These are phyloP conservation scores for Mercurialis annua DNA, from an alignment of 345 rosid species.

Conservation along the genomic window DNA sequence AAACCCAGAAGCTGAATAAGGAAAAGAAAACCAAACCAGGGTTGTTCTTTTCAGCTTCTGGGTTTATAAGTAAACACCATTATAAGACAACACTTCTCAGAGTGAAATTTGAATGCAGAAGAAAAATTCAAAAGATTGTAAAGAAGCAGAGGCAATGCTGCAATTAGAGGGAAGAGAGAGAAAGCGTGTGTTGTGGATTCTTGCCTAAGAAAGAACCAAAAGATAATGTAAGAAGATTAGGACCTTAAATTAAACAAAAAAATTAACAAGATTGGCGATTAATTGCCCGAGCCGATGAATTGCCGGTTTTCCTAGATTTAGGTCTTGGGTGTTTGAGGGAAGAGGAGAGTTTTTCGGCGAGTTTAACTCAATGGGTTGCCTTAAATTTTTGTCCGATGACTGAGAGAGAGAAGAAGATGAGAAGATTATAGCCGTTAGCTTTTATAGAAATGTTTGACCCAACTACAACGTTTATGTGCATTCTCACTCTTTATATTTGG, in stretches of 20 bases:
- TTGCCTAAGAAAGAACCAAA: constrained; percentile 46
- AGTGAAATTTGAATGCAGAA: background rate
- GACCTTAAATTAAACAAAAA: constrained; percentile 16
- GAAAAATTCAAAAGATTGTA: background rate
- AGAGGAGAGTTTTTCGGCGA: constrained; percentile 35
- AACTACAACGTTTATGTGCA: constrained; percentile 12
- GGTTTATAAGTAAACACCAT: constrained; percentile 17
- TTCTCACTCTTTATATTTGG: too few relatives aligned
- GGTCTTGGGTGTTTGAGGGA: constrained; percentile 16
- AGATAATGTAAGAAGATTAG: constrained; percentile 14
- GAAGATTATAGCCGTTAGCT: constrained; percentile 48
- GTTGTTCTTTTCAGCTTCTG: constrained; percentile 24
- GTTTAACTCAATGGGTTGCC: constrained; percentile 24
- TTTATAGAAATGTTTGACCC: constrained; percentile 27
- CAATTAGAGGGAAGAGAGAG: constrained; percentile 7
- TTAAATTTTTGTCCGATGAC: constrained; percentile 21
- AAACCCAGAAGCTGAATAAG: constrained; percentile 33
- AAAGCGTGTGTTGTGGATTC: constrained; percentile 22
- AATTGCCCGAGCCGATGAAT: constrained; percentile 10
- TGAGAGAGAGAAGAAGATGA: background rate
- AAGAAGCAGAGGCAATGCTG: background rate
- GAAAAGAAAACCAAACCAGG: background rate
- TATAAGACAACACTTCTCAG: background rate
- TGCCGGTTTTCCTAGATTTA: constrained; percentile 15
- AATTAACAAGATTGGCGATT: constrained; percentile 7